These are phyloP conservation scores for Torulaspora pretoriensis DNA, from an alignment of 1,139 yeast genomes.

Conservation along the genomic window DNA sequence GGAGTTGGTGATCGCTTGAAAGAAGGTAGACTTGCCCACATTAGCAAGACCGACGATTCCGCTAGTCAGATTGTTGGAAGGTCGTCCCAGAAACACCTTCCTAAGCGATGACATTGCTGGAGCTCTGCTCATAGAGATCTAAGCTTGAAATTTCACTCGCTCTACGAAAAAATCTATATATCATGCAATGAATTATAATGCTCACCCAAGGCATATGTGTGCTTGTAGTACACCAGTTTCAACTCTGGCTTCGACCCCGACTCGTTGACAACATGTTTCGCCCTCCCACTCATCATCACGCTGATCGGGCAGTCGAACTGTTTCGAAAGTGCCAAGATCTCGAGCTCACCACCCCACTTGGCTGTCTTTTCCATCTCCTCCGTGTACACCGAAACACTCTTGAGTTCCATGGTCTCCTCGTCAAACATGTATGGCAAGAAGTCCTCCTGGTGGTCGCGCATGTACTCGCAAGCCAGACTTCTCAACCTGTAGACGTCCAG, in stretches of 20 bases:
- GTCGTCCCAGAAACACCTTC: conserved; percentile 26
- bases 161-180: background rate
- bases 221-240: conserved; percentile 75
- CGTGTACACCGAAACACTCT: conserved; percentile 67
- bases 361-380: conserved; percentile 65
- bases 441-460: conserved; percentile 58
- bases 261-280: conserved; percentile 58
- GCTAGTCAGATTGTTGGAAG: conserved; percentile 32
- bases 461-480: conserved; percentile 59
- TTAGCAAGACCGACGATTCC: conserved; percentile 73
- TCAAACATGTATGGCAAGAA: conserved; percentile 81
- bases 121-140: background rate
- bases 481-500: conserved; percentile 53
- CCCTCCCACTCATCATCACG: conserved; percentile 71
- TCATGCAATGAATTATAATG: conserved; percentile 83
- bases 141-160: background rate
- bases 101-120: conserved; percentile 7
- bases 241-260: conserved; percentile 48
- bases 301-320: conserved; percentile 67
- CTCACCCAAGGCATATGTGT: conserved; percentile 85
- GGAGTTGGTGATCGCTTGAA: conserved; percentile 68
- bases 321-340: conserved; percentile 72
- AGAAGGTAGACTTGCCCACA: conserved; percentile 68
- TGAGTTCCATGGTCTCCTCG: conserved; percentile 58
- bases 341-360: conserved; percentile 97